phyloP scores from a whole-genome alignment of 352 stramenopile species.

The Phytophthora nicotianae region DNA sequence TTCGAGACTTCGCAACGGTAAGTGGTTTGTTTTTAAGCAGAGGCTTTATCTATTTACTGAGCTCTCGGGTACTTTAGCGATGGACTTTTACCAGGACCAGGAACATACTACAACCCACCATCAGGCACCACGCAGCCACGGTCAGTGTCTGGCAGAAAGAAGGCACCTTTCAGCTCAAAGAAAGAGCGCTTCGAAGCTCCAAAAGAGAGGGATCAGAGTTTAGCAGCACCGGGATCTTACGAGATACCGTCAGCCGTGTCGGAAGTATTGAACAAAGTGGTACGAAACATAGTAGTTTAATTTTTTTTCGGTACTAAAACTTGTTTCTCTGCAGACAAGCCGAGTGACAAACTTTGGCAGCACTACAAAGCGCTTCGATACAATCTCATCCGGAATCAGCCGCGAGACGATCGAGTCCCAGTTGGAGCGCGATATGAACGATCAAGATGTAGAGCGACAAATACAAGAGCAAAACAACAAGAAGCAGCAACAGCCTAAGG shows the following conservation, averaged over 20 bases:
- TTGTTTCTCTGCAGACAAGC: slow-evolving; percentile 47
- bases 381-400: slow-evolving; percentile 32
- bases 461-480: slow-evolving; percentile 18
- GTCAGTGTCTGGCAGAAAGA: slow-evolving; percentile 42
- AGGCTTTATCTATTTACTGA: slow-evolving; percentile 1
- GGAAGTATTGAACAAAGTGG: slow-evolving; percentile 77
- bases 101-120: slow-evolving; percentile 63
- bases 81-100: slow-evolving; percentile 45
- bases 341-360: slow-evolving; percentile 72
- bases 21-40: neutral
- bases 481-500: slow-evolving; percentile 44
- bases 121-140: slow-evolving; percentile 35
- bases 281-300: slow-evolving; percentile 18
- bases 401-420: slow-evolving; percentile 53
- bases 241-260: slow-evolving; percentile 59
- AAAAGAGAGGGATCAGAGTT: slow-evolving; percentile 50
- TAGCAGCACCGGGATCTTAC: slow-evolving; percentile 72
- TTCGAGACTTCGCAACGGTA: slow-evolving; percentile 58
- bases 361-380: slow-evolving; percentile 79
- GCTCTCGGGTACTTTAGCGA: slow-evolving; percentile 32
- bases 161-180: slow-evolving; percentile 68
- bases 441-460: slow-evolving; percentile 19
- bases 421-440: slow-evolving; percentile 66
- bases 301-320: neutral
- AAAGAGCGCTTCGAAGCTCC: slow-evolving; percentile 67